Evolutionary conservation across 768 basidiomycete species (phyloP).

Genomic region (Serendipita sp.): DNA sequence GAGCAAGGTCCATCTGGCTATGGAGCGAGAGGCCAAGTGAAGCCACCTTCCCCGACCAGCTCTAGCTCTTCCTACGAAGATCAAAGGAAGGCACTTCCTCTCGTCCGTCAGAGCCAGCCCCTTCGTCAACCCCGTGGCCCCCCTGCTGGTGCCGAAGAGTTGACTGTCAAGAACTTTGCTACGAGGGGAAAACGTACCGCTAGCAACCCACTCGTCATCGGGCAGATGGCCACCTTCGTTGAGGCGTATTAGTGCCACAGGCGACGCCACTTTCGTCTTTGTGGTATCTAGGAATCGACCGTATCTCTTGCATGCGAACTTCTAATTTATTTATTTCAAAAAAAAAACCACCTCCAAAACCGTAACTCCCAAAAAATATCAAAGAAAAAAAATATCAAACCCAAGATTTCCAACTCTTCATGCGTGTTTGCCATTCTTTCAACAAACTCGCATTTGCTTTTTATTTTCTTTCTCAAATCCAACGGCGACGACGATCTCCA

Average conservation of each 20-base stretch:
- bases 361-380: neutral
- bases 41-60: slow-evolving; percentile 14
- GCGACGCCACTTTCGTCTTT: too few species aligned
- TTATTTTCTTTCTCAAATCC: neutral
- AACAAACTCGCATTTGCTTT: neutral
- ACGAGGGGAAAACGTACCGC: slow-evolving; percentile 72
- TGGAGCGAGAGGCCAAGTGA: slow-evolving; percentile 34
- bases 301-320: neutral
- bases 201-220: slow-evolving; percentile 61
- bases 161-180: slow-evolving; percentile 80
- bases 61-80: slow-evolving; percentile 19
- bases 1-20: slow-evolving; percentile 28
- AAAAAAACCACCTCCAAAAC: slow-evolving; percentile 1
- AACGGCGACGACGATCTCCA: neutral
- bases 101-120: slow-evolving; percentile 37
- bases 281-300: neutral
- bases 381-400: neutral
- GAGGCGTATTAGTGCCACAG: slow-evolving; percentile 25
- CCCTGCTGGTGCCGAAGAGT: slow-evolving; percentile 71
- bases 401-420: neutral
- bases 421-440: neutral
- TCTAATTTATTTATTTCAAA: neutral
- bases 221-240: slow-evolving; percentile 36
- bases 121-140: slow-evolving; percentile 79
- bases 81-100: slow-evolving; percentile 36